Evolutionary conservation across 257 asterid species (phyloP).

Genomic region (Petunia secreta): DNA sequence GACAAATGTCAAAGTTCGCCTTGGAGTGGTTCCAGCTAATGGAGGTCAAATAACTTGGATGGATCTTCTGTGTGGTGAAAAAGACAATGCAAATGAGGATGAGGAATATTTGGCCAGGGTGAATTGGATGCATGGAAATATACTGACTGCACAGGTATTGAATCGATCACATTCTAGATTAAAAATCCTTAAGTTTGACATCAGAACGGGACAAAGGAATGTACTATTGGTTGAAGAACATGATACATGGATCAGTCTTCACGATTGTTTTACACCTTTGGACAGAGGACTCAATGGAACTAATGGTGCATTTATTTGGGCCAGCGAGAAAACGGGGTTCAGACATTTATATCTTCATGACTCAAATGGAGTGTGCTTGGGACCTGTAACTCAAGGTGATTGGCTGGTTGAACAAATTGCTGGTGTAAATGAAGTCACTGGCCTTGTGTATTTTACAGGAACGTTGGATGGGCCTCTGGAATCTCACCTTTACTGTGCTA

Average conservation of each 20-base stretch:
- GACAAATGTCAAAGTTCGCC: slow-evolving; percentile 73
- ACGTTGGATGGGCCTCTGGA: slow-evolving; percentile 81
- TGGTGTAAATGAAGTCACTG: slow-evolving; percentile 82
- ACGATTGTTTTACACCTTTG: slow-evolving; percentile 85
- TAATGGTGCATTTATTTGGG: slow-evolving; percentile 85
- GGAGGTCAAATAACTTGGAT: slow-evolving; percentile 84
- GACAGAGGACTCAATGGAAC: slow-evolving; percentile 58
- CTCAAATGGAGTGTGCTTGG: slow-evolving; percentile 65
- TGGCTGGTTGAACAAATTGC: slow-evolving; percentile 95
- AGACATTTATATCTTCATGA: slow-evolving; percentile 81
- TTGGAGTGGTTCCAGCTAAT: slow-evolving; percentile 69
- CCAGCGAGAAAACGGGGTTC: slow-evolving; percentile 88
- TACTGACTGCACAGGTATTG: slow-evolving; percentile 85
- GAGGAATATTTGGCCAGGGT: slow-evolving; percentile 91
- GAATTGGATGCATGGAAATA: slow-evolving; percentile 85
- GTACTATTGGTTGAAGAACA: slow-evolving; percentile 73
- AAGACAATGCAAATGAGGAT: slow-evolving; percentile 37
- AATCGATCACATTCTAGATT: slow-evolving; percentile 75
- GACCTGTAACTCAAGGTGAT: slow-evolving; percentile 86
- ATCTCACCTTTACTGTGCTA: slow-evolving; percentile 75
- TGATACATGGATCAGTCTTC: slow-evolving; percentile 85
- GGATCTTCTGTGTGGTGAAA: slow-evolving; percentile 83
- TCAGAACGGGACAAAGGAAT: slow-evolving; percentile 67
- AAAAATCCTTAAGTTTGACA: slow-evolving; percentile 73
- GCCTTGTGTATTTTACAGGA: slow-evolving; percentile 72